These are phyloP conservation scores for Phialocephala sp. DNA, from an alignment of 2,329 filamentous ascomycete genomes.

Conservation along the genomic window DNA sequence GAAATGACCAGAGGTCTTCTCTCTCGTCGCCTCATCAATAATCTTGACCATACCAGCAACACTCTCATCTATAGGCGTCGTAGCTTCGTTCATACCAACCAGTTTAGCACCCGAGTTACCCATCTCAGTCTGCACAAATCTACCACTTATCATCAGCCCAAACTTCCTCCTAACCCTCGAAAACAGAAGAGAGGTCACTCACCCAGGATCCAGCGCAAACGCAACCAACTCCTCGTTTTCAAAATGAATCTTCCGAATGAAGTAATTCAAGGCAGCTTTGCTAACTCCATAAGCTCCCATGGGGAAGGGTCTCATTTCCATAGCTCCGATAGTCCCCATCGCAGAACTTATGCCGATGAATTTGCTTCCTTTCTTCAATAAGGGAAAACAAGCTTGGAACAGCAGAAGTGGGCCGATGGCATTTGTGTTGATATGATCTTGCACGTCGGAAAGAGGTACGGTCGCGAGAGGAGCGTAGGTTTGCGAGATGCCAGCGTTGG, in stretches of 20 bases:
- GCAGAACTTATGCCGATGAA: slow-evolving; percentile 45
- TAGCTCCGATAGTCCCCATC: slow-evolving; percentile 30
- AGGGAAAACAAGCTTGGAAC: slow-evolving; percentile 50
- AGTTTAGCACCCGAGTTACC: slow-evolving; percentile 4
- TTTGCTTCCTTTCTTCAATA: slow-evolving; percentile 47
- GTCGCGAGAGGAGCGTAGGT: slow-evolving; percentile 43
- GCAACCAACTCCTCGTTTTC: slow-evolving; percentile 46
- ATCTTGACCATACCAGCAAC: slow-evolving; percentile 10
- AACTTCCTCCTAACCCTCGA: background rate
- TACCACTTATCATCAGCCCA: background rate
- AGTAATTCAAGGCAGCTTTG: slow-evolving; percentile 47
- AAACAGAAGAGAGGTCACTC: slow-evolving; percentile 32
- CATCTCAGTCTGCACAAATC: slow-evolving; percentile 13
- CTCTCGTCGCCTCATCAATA: slow-evolving; percentile 16
- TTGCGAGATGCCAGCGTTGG: slow-evolving; percentile 54
- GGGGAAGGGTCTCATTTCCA: slow-evolving; percentile 22
- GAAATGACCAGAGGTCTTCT: slow-evolving; percentile 7
- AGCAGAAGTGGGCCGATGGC: slow-evolving; percentile 49
- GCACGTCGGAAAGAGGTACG: slow-evolving; percentile 46
- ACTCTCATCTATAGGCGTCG: slow-evolving; percentile 3
- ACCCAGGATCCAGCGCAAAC: slow-evolving; percentile 38
- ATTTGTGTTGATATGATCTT: slow-evolving; percentile 50
- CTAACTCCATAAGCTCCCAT: slow-evolving; percentile 48
- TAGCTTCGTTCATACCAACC: slow-evolving; percentile 14
- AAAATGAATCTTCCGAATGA: slow-evolving; percentile 45